Percentiles rank a stretch among this genome's conserved stretches.
Evolutionary conservation across 352 stramenopile genomes (phyloP).

Genomic region (Pythium rhizo-oryzae): DNA sequence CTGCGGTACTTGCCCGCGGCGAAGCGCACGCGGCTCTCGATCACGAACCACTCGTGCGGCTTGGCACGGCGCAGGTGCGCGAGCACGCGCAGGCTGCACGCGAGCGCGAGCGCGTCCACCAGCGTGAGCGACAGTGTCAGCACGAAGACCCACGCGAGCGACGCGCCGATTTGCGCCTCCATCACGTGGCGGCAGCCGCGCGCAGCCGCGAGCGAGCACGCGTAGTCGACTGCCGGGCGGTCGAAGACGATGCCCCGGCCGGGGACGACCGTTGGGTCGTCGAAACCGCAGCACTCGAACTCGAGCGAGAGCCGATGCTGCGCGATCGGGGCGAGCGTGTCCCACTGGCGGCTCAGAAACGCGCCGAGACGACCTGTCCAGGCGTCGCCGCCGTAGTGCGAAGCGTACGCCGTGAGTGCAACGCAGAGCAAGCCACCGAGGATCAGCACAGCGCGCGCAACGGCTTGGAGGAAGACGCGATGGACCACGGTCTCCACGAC

Average conservation of each 20-base stretch:
- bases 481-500: constrained; percentile 10
- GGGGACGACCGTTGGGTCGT: constrained; percentile 33
- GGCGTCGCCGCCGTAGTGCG: constrained; percentile 10
- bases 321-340: constrained; percentile 22
- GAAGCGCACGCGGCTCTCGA: constrained; percentile 50
- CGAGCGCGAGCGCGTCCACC: constrained; percentile 18
- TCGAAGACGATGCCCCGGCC: constrained; percentile 29
- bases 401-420: constrained; percentile 20
- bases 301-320: constrained; percentile 35
- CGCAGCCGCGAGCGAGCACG: constrained; percentile 23
- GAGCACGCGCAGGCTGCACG: constrained; percentile 10
- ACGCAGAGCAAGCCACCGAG: constrained; percentile 29
- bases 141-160: constrained; percentile 24
- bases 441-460: constrained; percentile 12
- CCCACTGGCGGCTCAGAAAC: constrained; percentile 38
- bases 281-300: constrained; percentile 38
- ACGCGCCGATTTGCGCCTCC: constrained; percentile 22
- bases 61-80: constrained; percentile 11
- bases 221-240: constrained; percentile 22
- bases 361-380: not conserved
- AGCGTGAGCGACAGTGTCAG: constrained; percentile 19
- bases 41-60: constrained; percentile 32
- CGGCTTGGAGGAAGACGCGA: constrained; percentile 29
- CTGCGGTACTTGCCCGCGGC: constrained; percentile 52
- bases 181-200: constrained; percentile 28